These are phyloP conservation scores for Pascua guehoae DNA, from an alignment of 1,284 basidiomycete genomes.

Conservation along the genomic window DNA sequence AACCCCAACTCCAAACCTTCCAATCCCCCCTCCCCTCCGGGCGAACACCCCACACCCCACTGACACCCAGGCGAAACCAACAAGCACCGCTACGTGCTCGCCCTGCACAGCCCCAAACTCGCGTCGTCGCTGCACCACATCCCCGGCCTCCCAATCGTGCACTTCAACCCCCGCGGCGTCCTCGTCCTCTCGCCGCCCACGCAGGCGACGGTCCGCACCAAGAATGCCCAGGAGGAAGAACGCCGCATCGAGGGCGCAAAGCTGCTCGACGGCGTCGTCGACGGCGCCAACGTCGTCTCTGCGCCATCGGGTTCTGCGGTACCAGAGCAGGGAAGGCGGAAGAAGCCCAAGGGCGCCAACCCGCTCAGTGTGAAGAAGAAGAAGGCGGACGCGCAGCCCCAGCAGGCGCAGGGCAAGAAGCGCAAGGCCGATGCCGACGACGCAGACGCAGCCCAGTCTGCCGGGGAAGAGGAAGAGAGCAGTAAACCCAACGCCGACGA, in stretches of 20 bases:
- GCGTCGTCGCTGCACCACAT: slow-evolving; percentile 63
- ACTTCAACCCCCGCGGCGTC: slow-evolving; percentile 78
- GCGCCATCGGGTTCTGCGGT: slow-evolving; percentile 52
- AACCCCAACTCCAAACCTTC: background rate
- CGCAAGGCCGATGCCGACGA: slow-evolving; percentile 3
- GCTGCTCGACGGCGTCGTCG: slow-evolving; percentile 35
- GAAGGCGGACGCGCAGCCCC: slow-evolving; percentile 44
- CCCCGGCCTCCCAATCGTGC: slow-evolving; percentile 79
- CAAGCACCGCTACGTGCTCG: slow-evolving; percentile 83
- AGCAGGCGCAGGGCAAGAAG: slow-evolving; percentile 11
- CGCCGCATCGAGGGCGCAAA: slow-evolving; percentile 43
- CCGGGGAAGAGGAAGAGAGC: slow-evolving; percentile 1
- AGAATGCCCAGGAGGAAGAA: slow-evolving; percentile 56
- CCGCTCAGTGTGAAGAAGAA: slow-evolving; percentile 91
- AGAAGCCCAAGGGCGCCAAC: slow-evolving; percentile 80
- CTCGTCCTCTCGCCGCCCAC: slow-evolving; percentile 85
- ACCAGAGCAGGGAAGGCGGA: slow-evolving; percentile 56
- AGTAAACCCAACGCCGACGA: slow-evolving; percentile 20
- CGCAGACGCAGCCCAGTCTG: slow-evolving; percentile 19
- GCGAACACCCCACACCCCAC: background rate
- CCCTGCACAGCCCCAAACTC: slow-evolving; percentile 69
- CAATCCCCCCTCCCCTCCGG: background rate
- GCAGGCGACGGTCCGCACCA: slow-evolving; percentile 65
- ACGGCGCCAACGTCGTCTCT: slow-evolving; percentile 55
- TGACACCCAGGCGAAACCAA: slow-evolving; percentile 68